Percentiles rank a stretch among this genome's conserved stretches.
Evolutionary conservation across 495 filamentous ascomycete genomes (phyloP).

Genomic region (Immersiella caudata): DNA sequence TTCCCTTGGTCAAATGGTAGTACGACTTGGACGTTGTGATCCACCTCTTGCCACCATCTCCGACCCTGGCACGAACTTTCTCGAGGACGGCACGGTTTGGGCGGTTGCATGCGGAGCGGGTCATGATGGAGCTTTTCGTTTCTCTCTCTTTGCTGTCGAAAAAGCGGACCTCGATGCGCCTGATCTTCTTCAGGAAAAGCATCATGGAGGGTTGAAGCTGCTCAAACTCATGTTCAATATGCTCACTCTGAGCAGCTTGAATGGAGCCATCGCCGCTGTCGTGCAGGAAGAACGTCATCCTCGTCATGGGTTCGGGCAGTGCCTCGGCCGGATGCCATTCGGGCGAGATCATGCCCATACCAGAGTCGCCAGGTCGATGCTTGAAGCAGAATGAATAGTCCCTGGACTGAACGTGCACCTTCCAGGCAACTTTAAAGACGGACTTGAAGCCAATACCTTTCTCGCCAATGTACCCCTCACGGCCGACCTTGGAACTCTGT

Average conservation of each 20-base stretch:
- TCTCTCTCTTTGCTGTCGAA: slow-evolving; percentile 20
- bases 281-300: slow-evolving; percentile 41
- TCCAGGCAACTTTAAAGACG: slow-evolving; percentile 52
- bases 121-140: slow-evolving; percentile 2
- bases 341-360: slow-evolving; percentile 51
- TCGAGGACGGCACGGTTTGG: slow-evolving; percentile 16
- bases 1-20: slow-evolving; percentile 30
- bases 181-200: slow-evolving; percentile 44
- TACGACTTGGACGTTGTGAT: neutral
- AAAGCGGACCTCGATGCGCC: slow-evolving; percentile 33
- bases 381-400: slow-evolving; percentile 50
- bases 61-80: neutral
- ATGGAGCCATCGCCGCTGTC: slow-evolving; percentile 22
- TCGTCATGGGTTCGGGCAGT: slow-evolving; percentile 30
- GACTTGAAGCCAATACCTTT: slow-evolving; percentile 60
- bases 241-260: slow-evolving; percentile 25
- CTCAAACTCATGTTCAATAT: slow-evolving; percentile 35
- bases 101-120: neutral
- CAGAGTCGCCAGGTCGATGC: slow-evolving; percentile 33
- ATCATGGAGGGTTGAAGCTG: slow-evolving; percentile 41
- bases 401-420: slow-evolving; percentile 52
- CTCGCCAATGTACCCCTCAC: slow-evolving; percentile 50
- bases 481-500: slow-evolving; percentile 43
- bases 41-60: too few species aligned
- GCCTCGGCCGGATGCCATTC: slow-evolving; percentile 34